Conservation (phyloP, 495 filamentous ascomycete species). For the Podospora fimiseda region DNA sequence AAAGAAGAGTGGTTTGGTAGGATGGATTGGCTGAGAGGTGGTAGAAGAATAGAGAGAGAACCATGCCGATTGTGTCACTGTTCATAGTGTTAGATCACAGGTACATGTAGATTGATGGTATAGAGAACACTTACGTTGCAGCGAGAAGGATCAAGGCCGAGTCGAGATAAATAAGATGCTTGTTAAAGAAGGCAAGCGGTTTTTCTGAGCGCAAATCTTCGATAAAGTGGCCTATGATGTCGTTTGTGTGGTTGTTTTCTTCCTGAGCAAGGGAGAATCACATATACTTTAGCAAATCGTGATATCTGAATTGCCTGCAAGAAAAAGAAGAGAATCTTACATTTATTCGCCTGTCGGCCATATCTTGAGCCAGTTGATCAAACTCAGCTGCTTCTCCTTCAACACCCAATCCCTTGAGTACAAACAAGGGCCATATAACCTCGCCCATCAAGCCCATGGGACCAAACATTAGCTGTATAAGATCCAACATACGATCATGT, state of each 20-base stretch:
- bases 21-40: slow-evolving; percentile 8
- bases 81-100: background rate
- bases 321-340: slow-evolving; percentile 1
- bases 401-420: slow-evolving; percentile 6
- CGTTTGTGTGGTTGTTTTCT: slow-evolving; percentile 2
- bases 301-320: too few relatives aligned
- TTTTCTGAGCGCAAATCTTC: slow-evolving; percentile 11
- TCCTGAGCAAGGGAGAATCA: slow-evolving; percentile 5
- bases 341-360: slow-evolving; percentile 10
- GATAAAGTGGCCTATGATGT: slow-evolving; percentile 18
- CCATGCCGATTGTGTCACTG: slow-evolving; percentile 18
- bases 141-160: slow-evolving; percentile 13
- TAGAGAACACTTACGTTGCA: slow-evolving; percentile 4
- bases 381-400: slow-evolving; percentile 11
- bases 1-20: slow-evolving; percentile 2
- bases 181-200: slow-evolving; percentile 14
- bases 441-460: slow-evolving; percentile 10
- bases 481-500: slow-evolving; percentile 13
- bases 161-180: slow-evolving; percentile 14
- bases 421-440: slow-evolving; percentile 13
- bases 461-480: slow-evolving; percentile 19
- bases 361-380: slow-evolving; percentile 6
- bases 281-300: too few relatives aligned
- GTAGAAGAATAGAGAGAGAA: slow-evolving; percentile 14
- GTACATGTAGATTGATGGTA: background rate